Percentiles rank a stretch among this genome's conserved stretches.
Conservation (phyloP, 2,329 filamentous ascomycete species). For the Sarocladiaceae sp. region DNA sequence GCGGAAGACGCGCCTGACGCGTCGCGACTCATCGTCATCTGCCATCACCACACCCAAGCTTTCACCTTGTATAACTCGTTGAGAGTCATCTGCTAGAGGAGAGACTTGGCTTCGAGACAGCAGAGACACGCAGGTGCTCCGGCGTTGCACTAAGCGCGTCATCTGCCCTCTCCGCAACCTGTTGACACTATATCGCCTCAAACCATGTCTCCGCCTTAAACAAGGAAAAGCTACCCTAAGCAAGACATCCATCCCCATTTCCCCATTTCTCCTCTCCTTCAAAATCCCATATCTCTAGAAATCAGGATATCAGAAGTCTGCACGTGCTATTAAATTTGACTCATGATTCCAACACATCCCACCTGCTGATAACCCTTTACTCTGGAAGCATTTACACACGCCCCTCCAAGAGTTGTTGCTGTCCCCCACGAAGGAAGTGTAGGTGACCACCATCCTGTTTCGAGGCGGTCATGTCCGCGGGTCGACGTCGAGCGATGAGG, state of each 20-base stretch:
- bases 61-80: not conserved
- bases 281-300: not conserved
- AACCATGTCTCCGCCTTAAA: not conserved
- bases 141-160: not conserved
- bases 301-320: not conserved
- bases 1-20: constrained; percentile 1
- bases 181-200: not conserved
- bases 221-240: not conserved
- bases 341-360: too few relatives aligned
- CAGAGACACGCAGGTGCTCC: not conserved
- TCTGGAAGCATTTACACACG: not conserved
- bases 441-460: not conserved
- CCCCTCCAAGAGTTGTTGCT: not conserved
- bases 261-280: not conserved
- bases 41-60: not conserved
- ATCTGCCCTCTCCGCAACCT: not conserved
- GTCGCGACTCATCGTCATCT: not conserved
- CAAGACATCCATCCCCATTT: not conserved
- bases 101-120: not conserved
- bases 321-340: too few relatives aligned
- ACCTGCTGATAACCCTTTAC: not conserved
- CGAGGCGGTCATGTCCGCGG: constrained; percentile 3
- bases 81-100: not conserved
- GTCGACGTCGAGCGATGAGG: not conserved
- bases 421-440: not conserved